A percentile compares a stretch with the other conserved stretches of the same genome.
Evolutionary conservation across 169 alveolate genomes (phyloP).

Genomic region (Plasmodium coatneyi): DNA sequence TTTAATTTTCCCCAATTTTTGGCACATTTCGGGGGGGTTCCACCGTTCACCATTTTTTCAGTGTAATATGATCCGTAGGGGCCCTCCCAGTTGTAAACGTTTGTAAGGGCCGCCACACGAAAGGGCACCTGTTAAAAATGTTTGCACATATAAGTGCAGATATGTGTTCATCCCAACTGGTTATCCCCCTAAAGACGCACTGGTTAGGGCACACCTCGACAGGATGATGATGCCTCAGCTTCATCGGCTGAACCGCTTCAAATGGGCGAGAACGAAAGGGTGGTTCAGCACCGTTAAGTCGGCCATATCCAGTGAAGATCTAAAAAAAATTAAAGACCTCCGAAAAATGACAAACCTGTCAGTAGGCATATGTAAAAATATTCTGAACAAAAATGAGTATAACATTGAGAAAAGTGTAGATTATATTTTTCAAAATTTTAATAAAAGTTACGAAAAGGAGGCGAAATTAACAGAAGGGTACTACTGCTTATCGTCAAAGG

Average conservation of each 20-base stretch:
- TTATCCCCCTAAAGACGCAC: background rate
- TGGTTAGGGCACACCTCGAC: background rate
- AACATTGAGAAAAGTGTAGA: slow-evolving; percentile 49
- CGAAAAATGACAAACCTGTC: slow-evolving; percentile 70
- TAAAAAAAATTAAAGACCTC: slow-evolving; percentile 50
- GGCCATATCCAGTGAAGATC: slow-evolving; percentile 10
- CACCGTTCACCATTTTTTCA: background rate
- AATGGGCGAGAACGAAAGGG: background rate
- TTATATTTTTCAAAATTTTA: slow-evolving; percentile 64
- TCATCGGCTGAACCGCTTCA: background rate
- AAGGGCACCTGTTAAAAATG: background rate
- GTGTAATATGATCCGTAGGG: background rate
- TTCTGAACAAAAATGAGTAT: slow-evolving; percentile 66
- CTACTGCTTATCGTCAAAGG: slow-evolving; percentile 36
- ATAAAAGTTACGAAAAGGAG: slow-evolving; percentile 21
- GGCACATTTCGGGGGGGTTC: background rate
- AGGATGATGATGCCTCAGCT: background rate
- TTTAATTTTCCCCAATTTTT: background rate
- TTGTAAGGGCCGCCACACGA: background rate
- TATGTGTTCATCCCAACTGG: background rate
- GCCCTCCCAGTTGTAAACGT: background rate
- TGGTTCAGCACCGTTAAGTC: slow-evolving; percentile 16
- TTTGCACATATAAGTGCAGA: background rate
- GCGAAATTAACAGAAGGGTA: slow-evolving; percentile 63
- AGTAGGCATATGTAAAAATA: slow-evolving; percentile 40